phyloP scores from a whole-genome alignment of 2,329 filamentous ascomycete genomes.

The Monilinia laxa region DNA sequence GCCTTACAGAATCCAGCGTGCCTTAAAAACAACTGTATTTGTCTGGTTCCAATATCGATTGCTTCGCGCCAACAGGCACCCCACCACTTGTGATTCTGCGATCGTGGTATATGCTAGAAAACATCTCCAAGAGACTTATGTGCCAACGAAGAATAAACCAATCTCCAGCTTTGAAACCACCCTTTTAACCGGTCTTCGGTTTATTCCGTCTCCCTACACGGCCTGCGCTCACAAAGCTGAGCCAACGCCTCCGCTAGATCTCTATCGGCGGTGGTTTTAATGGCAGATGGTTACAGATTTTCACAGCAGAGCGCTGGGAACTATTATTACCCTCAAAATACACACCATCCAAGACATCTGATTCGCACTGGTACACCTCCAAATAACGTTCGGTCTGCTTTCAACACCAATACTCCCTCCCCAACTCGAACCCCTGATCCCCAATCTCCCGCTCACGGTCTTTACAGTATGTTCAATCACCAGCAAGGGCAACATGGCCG shows the following conservation, averaged over 20 bases:
- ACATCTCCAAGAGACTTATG: conserved; percentile 38
- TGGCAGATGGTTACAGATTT: conserved; percentile 69
- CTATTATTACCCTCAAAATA: conserved; percentile 55
- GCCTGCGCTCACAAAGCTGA: conserved; percentile 33
- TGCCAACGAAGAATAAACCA: conserved; percentile 41
- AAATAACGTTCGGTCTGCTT: conserved; percentile 45
- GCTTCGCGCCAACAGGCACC: conserved; percentile 20
- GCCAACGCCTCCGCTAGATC: conserved; percentile 32
- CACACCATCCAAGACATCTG: conserved; percentile 47
- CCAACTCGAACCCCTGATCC: conserved; percentile 56
- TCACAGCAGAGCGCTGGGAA: conserved; percentile 58
- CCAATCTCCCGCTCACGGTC: conserved; percentile 41
- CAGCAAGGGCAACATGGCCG: conserved; percentile 73
- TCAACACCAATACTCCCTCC: conserved; percentile 50
- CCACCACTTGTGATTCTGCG: conserved; percentile 18
- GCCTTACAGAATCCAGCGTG: background rate
- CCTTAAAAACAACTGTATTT: background rate
- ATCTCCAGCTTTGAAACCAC: conserved; percentile 36
- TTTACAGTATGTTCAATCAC: conserved; percentile 65
- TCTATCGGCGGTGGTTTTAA: conserved; percentile 47
- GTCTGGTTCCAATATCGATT: conserved; percentile 12
- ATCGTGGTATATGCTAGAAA: conserved; percentile 36
- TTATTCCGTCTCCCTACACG: conserved; percentile 23
- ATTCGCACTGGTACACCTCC: conserved; percentile 46
- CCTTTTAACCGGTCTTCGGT: conserved; percentile 31